Evolutionary conservation across 257 asterid genomes (phyloP), one percentile per base, ranked within the genome.

Genomic region (Pogostemon cablin): DNA sequence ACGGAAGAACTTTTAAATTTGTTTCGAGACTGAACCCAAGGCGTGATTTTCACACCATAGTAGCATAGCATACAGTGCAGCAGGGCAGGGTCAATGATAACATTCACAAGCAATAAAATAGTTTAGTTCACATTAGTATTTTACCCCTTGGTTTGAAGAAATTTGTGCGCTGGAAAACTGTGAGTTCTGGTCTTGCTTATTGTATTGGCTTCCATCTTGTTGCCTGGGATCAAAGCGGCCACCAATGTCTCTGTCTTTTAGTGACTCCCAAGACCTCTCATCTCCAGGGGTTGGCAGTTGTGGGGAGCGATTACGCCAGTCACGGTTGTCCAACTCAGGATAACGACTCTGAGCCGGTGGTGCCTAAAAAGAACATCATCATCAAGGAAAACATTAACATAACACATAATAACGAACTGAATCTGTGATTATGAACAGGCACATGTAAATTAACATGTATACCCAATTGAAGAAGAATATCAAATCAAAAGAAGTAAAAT

Each of bases 301-400:
- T 55, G 82, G 69, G 50, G 86, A 65, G 6, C 84, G 85, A 77
- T 75, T 83, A 54, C 84, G 86, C 91, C 91, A 86, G 73, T 86
- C 88, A 35, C 91, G 86, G 72, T 71, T 83, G 74, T 86, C 88
- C 6, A 50, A 81, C 80, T 89, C 96, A 75, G 97, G 62, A 54
- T 84, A 88, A 69, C 90, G 92, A 71, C 54, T 64, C 77, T 79
- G 92, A 37, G 81, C 71, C 75, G 70, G 85, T 42, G 75, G 72
- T 39, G 37, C 38, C 81, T 79, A 71, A 62, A 71, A 61, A 11
- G 9, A 39, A 17, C 53, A 40, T 9, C 37, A 34, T 12, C 38
- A 60, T 37, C 20, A 58, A 4, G 11, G 11, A 42, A 40, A 46
- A 55, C 7, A 34, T 25, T 1, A 62, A 55, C 47, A 46, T 49